Evolutionary conservation across 2,329 filamentous ascomycete genomes (phyloP).

Genomic region (Paracoccidioides brasiliensis): DNA sequence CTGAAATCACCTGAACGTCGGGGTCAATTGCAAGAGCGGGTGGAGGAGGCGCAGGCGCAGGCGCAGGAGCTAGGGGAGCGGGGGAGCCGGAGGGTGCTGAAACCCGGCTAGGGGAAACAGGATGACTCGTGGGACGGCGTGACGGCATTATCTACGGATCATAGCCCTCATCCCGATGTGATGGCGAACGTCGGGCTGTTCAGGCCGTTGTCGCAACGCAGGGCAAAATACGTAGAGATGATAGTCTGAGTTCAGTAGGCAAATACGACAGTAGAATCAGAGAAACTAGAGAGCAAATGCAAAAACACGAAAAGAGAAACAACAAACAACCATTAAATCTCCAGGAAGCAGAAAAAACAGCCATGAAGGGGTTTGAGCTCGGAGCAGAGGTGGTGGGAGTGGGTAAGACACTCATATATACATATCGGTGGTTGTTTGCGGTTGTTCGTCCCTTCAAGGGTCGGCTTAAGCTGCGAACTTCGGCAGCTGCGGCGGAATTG

Average conservation of each 20-base stretch:
- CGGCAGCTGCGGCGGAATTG: no score
- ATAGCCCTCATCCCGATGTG: constrained; percentile 21
- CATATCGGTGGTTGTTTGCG: no score
- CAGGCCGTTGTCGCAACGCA: neutral
- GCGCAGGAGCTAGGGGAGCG: neutral
- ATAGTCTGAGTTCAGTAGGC: no score
- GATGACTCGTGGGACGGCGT: constrained; percentile 16
- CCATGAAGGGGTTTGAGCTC: neutral
- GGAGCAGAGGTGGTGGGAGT: no score
- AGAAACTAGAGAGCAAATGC: no score
- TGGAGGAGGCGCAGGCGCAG: no score
- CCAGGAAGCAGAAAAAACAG: neutral
- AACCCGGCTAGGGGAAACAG: neutral
- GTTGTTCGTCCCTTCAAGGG: no score
- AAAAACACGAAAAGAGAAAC: no score
- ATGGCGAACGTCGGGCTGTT: constrained; percentile 11
- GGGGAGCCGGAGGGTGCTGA: neutral
- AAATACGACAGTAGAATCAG: no score
- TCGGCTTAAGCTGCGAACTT: no score
- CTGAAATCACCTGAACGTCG: constrained; percentile 19
- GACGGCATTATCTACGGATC: constrained; percentile 30
- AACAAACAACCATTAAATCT: no score
- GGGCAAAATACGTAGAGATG: neutral
- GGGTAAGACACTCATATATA: no score
- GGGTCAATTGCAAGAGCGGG: constrained; percentile 14